Conservation (phyloP, 1,284 basidiomycete genomes). For the Megacollybia platyphylla region DNA sequence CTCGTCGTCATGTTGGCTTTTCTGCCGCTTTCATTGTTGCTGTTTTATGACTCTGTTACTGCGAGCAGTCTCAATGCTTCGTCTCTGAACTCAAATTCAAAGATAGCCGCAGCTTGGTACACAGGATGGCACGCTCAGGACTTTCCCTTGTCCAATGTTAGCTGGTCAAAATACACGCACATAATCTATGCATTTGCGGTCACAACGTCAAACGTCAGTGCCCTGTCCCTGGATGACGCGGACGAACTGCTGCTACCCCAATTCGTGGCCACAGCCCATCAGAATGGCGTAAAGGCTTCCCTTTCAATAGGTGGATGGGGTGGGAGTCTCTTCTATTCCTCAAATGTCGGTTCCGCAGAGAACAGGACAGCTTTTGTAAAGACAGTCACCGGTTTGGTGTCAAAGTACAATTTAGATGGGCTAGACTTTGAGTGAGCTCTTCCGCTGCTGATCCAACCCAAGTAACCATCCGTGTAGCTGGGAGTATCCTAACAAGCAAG, state of each 20-base stretch:
- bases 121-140: constrained; percentile 17
- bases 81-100: neutral
- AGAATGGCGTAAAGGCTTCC: constrained; percentile 46
- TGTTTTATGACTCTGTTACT: neutral
- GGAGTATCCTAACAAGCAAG: constrained; percentile 53
- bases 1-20: neutral
- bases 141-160: constrained; percentile 12
- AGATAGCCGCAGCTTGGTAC: constrained; percentile 15
- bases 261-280: constrained; percentile 26
- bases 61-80: neutral
- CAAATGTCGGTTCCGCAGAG: constrained; percentile 40
- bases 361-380: constrained; percentile 59
- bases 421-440: constrained; percentile 69
- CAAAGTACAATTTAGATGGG: constrained; percentile 58
- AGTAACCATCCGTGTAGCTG: constrained; percentile 27
- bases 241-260: constrained; percentile 18
- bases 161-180: constrained; percentile 25
- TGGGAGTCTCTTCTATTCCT: constrained; percentile 60
- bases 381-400: constrained; percentile 47
- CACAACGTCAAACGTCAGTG: constrained; percentile 17
- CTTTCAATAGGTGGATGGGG: constrained; percentile 80
- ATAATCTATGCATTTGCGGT: constrained; percentile 30
- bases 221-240: constrained; percentile 17
- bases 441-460: neutral
- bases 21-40: neutral